Evolutionary conservation across 441 rosid species (phyloP), one percentile per base, ranked within the genome.

Genomic region (Gossypium schwendimanii): DNA sequence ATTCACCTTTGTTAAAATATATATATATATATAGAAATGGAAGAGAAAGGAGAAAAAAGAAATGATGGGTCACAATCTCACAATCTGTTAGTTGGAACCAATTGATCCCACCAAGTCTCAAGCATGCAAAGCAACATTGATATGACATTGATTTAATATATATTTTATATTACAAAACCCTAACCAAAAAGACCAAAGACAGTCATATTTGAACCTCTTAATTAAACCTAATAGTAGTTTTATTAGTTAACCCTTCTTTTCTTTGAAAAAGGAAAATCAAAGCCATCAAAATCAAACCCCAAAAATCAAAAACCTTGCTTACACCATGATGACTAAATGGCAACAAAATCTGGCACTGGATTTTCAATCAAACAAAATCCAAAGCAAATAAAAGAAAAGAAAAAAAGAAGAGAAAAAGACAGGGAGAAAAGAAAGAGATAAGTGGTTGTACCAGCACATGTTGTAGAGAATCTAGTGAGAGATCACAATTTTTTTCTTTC

Each of bases 321-420:
- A 33, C 39, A 33, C 39, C 0, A 33, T 33, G 39, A 33, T 33
- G 39, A 33, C 39, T 6, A 33, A 33, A 33, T 33, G 39, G 39
- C 39, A 33, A 33, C 39, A 33, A 80, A 73, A 70, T 80, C 72
- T 67, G 6, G 14, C 15, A 4, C 11, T 33, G 58, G 77, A 77
- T 77, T 85, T 82, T 78, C 69, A 81, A 79, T 69, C 81, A 79
- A 85, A 82, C 77, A 79, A 85, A 73, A 79, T 70, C 76, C 60
- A 53, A 79, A 63, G 50, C 39, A n/a, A 67, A 33, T 33, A 33
- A 33, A 33, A 33, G 39, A 33, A 33, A 6, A 33, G 39, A 1
- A 6, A 33, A 23, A n/a, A 52, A 44, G 10, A 54, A 70, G 60
- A 9, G 44, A 63, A n/a, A 55, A 0, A 9, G 64, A 28, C 44